Conservation (phyloP, 1,139 yeast genomes). For the Meyerozyma smithsonii region DNA sequence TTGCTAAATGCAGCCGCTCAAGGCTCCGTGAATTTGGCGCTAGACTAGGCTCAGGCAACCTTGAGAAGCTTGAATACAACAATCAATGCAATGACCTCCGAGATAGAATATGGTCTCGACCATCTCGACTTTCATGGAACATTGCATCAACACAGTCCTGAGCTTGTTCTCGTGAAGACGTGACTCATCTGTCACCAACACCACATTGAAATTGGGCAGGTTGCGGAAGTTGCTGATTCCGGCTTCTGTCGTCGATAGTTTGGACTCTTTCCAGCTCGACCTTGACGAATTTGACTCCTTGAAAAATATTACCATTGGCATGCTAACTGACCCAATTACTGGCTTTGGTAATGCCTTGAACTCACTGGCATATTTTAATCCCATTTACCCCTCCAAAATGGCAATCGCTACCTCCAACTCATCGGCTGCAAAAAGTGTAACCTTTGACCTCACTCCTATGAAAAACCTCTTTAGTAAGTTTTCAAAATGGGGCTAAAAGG, state of each 20-base stretch:
- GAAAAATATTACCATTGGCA: background rate
- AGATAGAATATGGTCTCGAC: background rate
- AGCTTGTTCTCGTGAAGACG: background rate
- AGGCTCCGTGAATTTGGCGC: background rate
- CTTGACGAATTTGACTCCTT: background rate
- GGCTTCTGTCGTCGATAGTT: background rate
- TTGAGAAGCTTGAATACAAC: background rate
- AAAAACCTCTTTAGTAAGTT: background rate
- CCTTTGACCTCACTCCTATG: background rate
- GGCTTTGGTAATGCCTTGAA: background rate
- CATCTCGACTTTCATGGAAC: background rate
- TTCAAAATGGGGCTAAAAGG: background rate
- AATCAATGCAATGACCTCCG: background rate
- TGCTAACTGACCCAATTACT: background rate
- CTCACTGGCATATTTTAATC: background rate
- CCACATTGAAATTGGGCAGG: slow-evolving; percentile 4
- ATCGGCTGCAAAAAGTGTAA: background rate
- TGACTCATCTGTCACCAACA: background rate
- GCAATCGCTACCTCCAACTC: background rate
- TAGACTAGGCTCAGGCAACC: background rate
- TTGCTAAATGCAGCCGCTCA: background rate
- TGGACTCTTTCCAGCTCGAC: background rate
- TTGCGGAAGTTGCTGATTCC: background rate
- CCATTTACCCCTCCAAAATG: background rate
- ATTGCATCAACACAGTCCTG: background rate